Evolutionary conservation across 2,329 filamentous ascomycete genomes (phyloP).

Genomic region (Leptographium wingfieldii): DNA sequence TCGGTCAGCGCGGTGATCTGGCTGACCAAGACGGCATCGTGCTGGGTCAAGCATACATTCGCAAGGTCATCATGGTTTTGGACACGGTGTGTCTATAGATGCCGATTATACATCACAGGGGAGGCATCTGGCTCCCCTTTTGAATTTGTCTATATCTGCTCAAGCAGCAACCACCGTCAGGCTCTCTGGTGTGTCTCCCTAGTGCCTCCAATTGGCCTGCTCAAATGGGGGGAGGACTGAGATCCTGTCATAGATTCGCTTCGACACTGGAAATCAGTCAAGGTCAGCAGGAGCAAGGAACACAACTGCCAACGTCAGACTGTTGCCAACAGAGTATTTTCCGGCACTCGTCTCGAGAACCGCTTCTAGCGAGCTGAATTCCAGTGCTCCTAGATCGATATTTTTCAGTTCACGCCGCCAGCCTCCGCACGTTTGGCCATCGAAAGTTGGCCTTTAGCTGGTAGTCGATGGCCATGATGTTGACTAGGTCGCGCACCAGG

Average conservation of each 20-base stretch:
- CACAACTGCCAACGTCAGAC: background rate
- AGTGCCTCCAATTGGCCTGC: background rate
- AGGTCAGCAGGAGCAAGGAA: background rate
- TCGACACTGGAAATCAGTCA: background rate
- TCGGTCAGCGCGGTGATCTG: background rate
- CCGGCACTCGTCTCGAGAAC: background rate
- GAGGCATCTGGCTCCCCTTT: too few species aligned
- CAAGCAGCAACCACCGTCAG: background rate
- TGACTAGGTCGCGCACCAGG: background rate
- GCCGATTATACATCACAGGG: too few species aligned
- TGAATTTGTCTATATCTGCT: too few species aligned
- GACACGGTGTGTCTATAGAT: background rate
- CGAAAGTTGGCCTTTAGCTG: background rate
- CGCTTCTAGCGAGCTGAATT: background rate
- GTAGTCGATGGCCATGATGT: background rate
- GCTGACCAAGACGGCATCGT: background rate
- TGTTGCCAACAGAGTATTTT: background rate
- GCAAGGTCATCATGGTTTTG: background rate
- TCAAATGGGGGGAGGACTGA: background rate
- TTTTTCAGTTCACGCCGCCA: background rate
- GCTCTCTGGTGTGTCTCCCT: background rate
- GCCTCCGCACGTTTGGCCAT: background rate
- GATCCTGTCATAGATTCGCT: background rate
- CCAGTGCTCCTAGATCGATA: background rate
- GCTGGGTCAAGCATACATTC: background rate